Evolutionary conservation across 257 asterid genomes (phyloP), one percentile per base, ranked within the genome.

Genomic region (Perilla frutescens): DNA sequence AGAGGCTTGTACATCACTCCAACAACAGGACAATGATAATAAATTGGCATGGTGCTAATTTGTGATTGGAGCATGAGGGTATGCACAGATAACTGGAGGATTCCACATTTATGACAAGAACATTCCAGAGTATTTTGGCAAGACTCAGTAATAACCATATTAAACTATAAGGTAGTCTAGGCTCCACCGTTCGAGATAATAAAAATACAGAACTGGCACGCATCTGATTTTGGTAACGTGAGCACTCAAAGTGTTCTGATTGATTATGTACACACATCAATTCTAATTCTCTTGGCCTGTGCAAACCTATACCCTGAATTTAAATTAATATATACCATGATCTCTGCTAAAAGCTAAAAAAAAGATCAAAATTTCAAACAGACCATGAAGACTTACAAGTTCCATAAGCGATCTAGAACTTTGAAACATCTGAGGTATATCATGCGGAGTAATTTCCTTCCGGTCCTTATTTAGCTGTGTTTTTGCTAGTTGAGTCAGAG

Each of bases 401-500:
- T 90, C 82, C 83, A 87, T 74, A 53, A 95, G 91, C 5, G 90
- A 88, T 57, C 79, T 89, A 66, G 98, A 84, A 79, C 77, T 87
- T 75, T 90, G 96, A 82, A 90, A 92, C 96, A 92, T 82, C 75
- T 13, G 83, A 48, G 91, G 96, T 70, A 95, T 87, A 71, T 92
- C 97, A 13, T 85, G 90, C 36, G 98, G 97, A 66, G 91, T 74
- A 68, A 90, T 81, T 86, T 92, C 99, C 88, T 82, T 87, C 12
- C 96, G 89, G 54, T 90, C 96, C 81, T 86, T 89, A 67, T 87
- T 84, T 72, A 95, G 92, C 82, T 86, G 98, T 66, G 91, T 86
- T 84, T 90, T 92, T 15, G 96, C 86, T 54, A 95, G 90, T 62
- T 95, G 89, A 58, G 98, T 89, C 89, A 95, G 76, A 80, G 98